phyloP scores from a whole-genome alignment of 768 basidiomycete genomes.

The Serendipita indica region DNA sequence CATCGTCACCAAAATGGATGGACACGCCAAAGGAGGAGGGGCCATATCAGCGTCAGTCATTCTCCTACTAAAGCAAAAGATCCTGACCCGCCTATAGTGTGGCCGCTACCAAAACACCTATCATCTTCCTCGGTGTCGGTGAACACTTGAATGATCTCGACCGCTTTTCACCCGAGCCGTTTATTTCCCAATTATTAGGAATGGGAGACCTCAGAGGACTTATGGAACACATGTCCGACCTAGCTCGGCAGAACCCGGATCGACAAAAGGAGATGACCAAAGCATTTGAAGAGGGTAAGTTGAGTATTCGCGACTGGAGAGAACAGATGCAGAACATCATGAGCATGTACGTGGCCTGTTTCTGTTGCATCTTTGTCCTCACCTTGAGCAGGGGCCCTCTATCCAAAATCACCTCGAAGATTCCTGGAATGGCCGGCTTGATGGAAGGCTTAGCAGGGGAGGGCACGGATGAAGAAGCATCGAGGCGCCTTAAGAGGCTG shows the following conservation, averaged over 20 bases:
- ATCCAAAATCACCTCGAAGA: conserved; percentile 97
- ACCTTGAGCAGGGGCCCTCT: conserved; percentile 71
- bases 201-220: conserved; percentile 93
- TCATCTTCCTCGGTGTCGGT: conserved; percentile 95
- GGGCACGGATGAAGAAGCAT: conserved; percentile 88
- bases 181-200: conserved; percentile 91
- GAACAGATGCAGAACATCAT: conserved; percentile 96
- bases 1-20: conserved; percentile 99
- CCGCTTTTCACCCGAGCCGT: conserved; percentile 87
- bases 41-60: conserved; percentile 92
- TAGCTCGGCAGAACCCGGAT: conserved; percentile 85
- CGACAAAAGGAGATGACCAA: conserved; percentile 97
- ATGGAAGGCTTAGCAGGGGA: conserved; percentile 39
- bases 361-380: conserved; percentile 9
- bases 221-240: conserved; percentile 97
- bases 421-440: conserved; percentile 88
- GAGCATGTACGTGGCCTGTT: conserved; percentile 62
- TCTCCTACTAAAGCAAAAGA: neutral
- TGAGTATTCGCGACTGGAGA: conserved; percentile 93
- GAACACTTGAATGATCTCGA: conserved; percentile 98
- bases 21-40: conserved; percentile 96
- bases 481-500: conserved; percentile 86
- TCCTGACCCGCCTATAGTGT: conserved; percentile 40
- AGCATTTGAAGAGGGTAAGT: conserved; percentile 92
- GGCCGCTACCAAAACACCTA: conserved; percentile 96